Evolutionary conservation across 805 yeast species (phyloP).

Genomic region (Candida verbasci): DNA sequence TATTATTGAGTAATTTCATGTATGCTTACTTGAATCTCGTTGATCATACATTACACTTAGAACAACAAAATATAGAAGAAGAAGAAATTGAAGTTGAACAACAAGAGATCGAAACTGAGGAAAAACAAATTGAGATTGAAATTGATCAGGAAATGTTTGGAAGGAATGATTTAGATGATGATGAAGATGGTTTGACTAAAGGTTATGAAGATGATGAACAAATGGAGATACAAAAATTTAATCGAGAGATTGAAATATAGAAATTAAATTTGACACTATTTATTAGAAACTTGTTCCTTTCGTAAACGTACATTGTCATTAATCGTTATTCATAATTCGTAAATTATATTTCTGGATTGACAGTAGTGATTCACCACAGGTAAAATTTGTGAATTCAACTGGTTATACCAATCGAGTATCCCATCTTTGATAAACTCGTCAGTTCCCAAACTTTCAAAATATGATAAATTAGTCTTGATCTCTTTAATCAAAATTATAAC

Average conservation of each 20-base stretch:
- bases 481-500: conserved; percentile 14
- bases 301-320: too few species aligned
- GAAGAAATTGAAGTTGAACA: conserved; percentile 5
- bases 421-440: conserved; percentile 9
- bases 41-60: conserved; percentile 78
- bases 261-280: too few species aligned
- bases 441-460: conserved; percentile 1
- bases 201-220: conserved; percentile 3
- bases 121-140: conserved; percentile 8
- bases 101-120: conserved; percentile 11
- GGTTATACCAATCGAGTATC: conserved; percentile 9
- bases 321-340: not conserved
- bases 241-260: too few species aligned
- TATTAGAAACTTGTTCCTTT: too few species aligned
- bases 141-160: conserved; percentile 7
- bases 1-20: conserved; percentile 91
- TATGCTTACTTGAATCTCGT: conserved; percentile 92
- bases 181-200: conserved; percentile 6
- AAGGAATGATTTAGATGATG: conserved; percentile 2
- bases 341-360: not conserved
- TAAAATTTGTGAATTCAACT: conserved; percentile 2
- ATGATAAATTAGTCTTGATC: conserved; percentile 2
- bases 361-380: conserved; percentile 3
- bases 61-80: conserved; percentile 42
- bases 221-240: not conserved